These are phyloP conservation scores for Yarrowia alimentaria DNA, from an alignment of 805 yeast species.

Conservation along the genomic window DNA sequence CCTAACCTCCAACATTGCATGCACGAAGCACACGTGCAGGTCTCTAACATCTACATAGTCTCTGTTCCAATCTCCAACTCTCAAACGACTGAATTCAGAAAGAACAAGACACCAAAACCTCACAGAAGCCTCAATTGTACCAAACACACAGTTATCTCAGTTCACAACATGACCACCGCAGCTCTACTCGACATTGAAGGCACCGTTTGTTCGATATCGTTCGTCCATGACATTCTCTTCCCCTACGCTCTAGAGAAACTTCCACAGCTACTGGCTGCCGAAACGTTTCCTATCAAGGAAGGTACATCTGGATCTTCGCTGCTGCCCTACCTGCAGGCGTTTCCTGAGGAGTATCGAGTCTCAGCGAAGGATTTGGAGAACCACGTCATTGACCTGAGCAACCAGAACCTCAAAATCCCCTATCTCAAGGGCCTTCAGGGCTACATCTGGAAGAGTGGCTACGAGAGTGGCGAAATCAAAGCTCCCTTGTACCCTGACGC, in stretches of 20 bases:
- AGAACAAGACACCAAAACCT: too few relatives aligned
- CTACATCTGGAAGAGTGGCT: conserved; percentile 75
- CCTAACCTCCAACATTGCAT: too few relatives aligned
- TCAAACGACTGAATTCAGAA: too few relatives aligned
- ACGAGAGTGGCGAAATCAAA: conserved; percentile 65
- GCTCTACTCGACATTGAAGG: conserved; percentile 82
- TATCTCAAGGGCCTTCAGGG: conserved; percentile 80
- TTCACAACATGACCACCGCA: conserved; percentile 32
- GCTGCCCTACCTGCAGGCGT: conserved; percentile 43
- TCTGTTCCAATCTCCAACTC: too few relatives aligned
- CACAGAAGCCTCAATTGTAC: too few relatives aligned
- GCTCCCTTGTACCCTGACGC: conserved; percentile 78
- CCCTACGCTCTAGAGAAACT: conserved; percentile 61
- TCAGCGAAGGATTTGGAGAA: conserved; percentile 41
- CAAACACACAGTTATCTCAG: too few relatives aligned
- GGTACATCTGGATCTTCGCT: conserved; percentile 30
- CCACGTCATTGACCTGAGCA: conserved; percentile 59
- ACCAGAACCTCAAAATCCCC: conserved; percentile 72
- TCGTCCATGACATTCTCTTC: conserved; percentile 69
- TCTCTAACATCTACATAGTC: too few relatives aligned
- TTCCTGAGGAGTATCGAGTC: conserved; percentile 44
- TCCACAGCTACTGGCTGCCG: conserved; percentile 32
- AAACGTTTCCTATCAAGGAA: conserved; percentile 36
- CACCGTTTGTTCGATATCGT: conserved; percentile 86
- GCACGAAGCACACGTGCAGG: too few relatives aligned